Conservation (phyloP, 306 rosid genomes). For the Rubus parviflorus region DNA sequence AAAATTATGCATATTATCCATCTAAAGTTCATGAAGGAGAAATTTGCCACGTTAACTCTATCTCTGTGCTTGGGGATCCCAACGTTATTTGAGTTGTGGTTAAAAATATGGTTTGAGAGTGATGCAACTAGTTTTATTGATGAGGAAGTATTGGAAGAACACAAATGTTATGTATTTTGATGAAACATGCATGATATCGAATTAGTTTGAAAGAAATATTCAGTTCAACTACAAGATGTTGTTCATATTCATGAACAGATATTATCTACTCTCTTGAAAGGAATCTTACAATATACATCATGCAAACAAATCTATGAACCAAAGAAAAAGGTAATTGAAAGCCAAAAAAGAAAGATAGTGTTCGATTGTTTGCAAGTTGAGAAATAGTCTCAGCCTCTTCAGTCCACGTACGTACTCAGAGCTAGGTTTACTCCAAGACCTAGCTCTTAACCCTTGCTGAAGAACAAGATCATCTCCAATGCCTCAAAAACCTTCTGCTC, state of each 20-base stretch:
- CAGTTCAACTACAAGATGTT: background rate
- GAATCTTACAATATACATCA: background rate
- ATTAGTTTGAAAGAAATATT: background rate
- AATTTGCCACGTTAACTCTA: background rate
- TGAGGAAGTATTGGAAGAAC: background rate
- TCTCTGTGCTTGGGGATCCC: background rate
- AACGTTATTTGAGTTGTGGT: background rate
- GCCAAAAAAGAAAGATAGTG: no score
- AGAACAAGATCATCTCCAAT: constrained; percentile 67
- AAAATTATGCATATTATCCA: no score
- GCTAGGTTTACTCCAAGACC: constrained; percentile 78
- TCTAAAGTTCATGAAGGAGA: no score
- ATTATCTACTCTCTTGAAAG: no score
- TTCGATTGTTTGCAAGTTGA: constrained; percentile 26
- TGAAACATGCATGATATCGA: background rate
- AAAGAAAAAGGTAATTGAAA: background rate
- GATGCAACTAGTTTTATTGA: background rate
- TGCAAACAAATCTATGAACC: background rate
- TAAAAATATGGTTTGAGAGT: background rate
- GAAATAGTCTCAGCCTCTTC: constrained; percentile 50
- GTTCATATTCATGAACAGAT: constrained; percentile 2
- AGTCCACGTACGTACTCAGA: constrained; percentile 68
- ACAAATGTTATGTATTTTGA: background rate
- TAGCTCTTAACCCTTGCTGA: constrained; percentile 58
- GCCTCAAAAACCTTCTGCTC: constrained; percentile 56